phyloP scores from a whole-genome alignment of 768 basidiomycete genomes.

The Boletus fagicola region DNA sequence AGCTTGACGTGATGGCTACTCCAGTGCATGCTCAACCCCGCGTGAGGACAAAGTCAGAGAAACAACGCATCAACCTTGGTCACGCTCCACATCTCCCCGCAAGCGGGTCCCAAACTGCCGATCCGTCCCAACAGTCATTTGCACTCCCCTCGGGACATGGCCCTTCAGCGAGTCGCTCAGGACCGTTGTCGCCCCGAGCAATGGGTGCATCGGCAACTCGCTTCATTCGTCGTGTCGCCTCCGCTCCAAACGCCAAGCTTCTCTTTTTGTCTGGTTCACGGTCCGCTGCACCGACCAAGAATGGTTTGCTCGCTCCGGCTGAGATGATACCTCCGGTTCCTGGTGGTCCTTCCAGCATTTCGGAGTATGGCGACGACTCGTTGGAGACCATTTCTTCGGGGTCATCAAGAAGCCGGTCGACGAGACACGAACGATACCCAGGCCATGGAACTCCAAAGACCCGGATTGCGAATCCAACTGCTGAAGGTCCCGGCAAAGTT shows the following conservation, averaged over 20 bases:
- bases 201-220: slow-evolving; percentile 77
- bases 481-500: slow-evolving; percentile 55
- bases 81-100: slow-evolving; percentile 40
- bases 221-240: slow-evolving; percentile 93
- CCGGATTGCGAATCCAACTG: slow-evolving; percentile 44
- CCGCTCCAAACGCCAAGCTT: slow-evolving; percentile 94
- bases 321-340: slow-evolving; percentile 58
- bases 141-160: slow-evolving; percentile 24
- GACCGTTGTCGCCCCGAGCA: slow-evolving; percentile 62
- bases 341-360: slow-evolving; percentile 43
- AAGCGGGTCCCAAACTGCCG: slow-evolving; percentile 29
- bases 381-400: slow-evolving; percentile 77
- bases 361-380: slow-evolving; percentile 65
- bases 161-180: slow-evolving; percentile 39
- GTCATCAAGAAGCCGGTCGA: slow-evolving; percentile 59
- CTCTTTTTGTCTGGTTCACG: slow-evolving; percentile 68
- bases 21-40: slow-evolving; percentile 28
- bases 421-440: slow-evolving; percentile 39
- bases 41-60: slow-evolving; percentile 47
- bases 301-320: slow-evolving; percentile 74
- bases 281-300: slow-evolving; percentile 62
- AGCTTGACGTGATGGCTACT: slow-evolving; percentile 19
- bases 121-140: slow-evolving; percentile 43
- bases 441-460: slow-evolving; percentile 36
- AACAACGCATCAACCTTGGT: slow-evolving; percentile 47